These are phyloP conservation scores for Xylariaceae sp. DNA, from an alignment of 2,329 filamentous ascomycete species.

Conservation along the genomic window DNA sequence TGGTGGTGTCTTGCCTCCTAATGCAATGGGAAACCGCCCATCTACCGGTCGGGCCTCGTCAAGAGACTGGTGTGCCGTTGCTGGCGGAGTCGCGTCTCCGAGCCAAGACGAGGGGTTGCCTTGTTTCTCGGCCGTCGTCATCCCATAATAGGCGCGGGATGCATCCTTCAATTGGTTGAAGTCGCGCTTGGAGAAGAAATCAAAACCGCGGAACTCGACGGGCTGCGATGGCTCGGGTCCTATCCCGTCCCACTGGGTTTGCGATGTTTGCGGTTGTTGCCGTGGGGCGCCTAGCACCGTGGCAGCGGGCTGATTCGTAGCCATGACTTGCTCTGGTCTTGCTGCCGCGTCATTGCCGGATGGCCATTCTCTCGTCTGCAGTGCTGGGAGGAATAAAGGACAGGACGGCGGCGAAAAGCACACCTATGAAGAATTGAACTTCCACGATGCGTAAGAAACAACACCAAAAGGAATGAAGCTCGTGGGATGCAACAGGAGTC, in stretches of 20 bases:
- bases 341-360: slow-evolving; percentile 28
- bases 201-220: slow-evolving; percentile 41
- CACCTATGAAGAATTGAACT: slow-evolving; percentile 10
- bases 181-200: slow-evolving; percentile 41
- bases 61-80: slow-evolving; percentile 30
- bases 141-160: slow-evolving; percentile 37
- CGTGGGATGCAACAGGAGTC: slow-evolving; percentile 8
- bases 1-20: slow-evolving; percentile 17
- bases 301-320: slow-evolving; percentile 26
- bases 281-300: slow-evolving; percentile 24
- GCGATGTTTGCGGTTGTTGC: slow-evolving; percentile 21
- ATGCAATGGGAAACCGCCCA: slow-evolving; percentile 14
- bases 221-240: slow-evolving; percentile 18
- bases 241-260: slow-evolving; percentile 7
- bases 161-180: slow-evolving; percentile 38
- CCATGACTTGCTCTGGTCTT: slow-evolving; percentile 30
- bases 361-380: slow-evolving; percentile 10
- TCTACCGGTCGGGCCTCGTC: slow-evolving; percentile 8
- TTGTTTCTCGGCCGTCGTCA: slow-evolving; percentile 18
- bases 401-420: slow-evolving; percentile 33
- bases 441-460: slow-evolving; percentile 11
- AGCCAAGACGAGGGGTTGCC: slow-evolving; percentile 39
- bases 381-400: slow-evolving; percentile 20
- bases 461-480: neutral
- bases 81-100: slow-evolving; percentile 40